A percentile compares a stretch with the other conserved stretches of the same genome.
Evolutionary conservation across 306 rosid genomes (phyloP).

Genomic region (Cicer cuneatum): DNA sequence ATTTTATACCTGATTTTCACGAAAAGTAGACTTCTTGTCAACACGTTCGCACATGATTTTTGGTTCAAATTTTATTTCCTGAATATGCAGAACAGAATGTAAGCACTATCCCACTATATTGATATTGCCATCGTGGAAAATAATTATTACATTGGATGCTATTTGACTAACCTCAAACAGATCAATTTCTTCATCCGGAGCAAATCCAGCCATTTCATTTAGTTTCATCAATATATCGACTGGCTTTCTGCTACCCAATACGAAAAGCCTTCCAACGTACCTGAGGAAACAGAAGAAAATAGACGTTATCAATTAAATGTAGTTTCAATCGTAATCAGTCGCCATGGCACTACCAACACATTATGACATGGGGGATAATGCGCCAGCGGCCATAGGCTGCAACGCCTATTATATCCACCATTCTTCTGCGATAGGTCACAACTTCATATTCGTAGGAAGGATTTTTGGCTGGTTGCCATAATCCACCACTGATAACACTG

Average conservation of each 20-base stretch:
- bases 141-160: slow-evolving; percentile 6
- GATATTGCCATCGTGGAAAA: slow-evolving; percentile 10
- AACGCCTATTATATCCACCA: background rate
- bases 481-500: background rate
- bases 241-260: slow-evolving; percentile 69
- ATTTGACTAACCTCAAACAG: slow-evolving; percentile 74
- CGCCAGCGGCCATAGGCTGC: background rate
- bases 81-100: slow-evolving; percentile 38
- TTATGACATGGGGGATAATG: slow-evolving; percentile 6
- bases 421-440: background rate
- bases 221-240: slow-evolving; percentile 68
- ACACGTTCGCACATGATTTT: slow-evolving; percentile 83
- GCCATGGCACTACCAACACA: background rate
- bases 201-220: slow-evolving; percentile 84
- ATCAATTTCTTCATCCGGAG: slow-evolving; percentile 76
- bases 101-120: slow-evolving; percentile 1
- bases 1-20: slow-evolving; percentile 69
- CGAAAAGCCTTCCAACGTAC: slow-evolving; percentile 82
- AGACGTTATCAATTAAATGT: background rate
- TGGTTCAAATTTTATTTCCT: slow-evolving; percentile 93
- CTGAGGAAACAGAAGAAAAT: slow-evolving; percentile 50
- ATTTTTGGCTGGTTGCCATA: background rate
- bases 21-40: slow-evolving; percentile 67
- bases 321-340: background rate
- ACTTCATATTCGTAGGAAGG: background rate